A percentile compares a stretch with the other conserved stretches of the same genome.
Evolutionary conservation across 345 rosid species (phyloP).

Genomic region (Gossypioides kirkii): DNA sequence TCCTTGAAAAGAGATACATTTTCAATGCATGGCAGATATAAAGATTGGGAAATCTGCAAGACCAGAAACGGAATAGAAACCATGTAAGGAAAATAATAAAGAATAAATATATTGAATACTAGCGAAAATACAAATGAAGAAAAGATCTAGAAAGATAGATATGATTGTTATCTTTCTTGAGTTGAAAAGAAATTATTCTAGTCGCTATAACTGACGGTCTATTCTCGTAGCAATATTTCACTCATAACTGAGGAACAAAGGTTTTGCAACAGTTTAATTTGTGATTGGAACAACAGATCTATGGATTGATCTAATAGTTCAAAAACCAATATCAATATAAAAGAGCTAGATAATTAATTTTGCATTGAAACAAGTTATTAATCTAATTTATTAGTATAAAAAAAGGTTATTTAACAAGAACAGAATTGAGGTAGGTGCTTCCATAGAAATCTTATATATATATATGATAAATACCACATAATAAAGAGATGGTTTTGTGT

Average conservation of each 20-base stretch:
- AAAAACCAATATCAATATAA: background rate
- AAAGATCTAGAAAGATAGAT: background rate
- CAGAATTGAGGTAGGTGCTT: background rate
- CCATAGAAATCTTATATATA: background rate
- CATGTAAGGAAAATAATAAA: slow-evolving; percentile 10
- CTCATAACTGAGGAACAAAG: background rate
- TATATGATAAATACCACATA: background rate
- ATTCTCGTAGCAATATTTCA: background rate
- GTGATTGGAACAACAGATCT: background rate
- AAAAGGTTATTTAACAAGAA: background rate
- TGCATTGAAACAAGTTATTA: background rate
- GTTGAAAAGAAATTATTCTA: background rate
- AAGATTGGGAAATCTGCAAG: slow-evolving; percentile 59
- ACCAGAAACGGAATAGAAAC: background rate
- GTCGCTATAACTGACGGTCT: background rate
- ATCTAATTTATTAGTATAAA: background rate
- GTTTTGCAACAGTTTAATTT: background rate
- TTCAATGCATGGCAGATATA: slow-evolving; percentile 59
- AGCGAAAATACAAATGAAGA: background rate
- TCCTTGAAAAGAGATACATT: slow-evolving; percentile 57
- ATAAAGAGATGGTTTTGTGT: background rate
- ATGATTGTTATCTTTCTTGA: background rate
- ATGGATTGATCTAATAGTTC: slow-evolving; percentile 1
- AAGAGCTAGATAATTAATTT: background rate
- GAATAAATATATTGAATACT: background rate